phyloP scores from a whole-genome alignment of 2,329 filamentous ascomycete genomes.

The Phialophora tarda region DNA sequence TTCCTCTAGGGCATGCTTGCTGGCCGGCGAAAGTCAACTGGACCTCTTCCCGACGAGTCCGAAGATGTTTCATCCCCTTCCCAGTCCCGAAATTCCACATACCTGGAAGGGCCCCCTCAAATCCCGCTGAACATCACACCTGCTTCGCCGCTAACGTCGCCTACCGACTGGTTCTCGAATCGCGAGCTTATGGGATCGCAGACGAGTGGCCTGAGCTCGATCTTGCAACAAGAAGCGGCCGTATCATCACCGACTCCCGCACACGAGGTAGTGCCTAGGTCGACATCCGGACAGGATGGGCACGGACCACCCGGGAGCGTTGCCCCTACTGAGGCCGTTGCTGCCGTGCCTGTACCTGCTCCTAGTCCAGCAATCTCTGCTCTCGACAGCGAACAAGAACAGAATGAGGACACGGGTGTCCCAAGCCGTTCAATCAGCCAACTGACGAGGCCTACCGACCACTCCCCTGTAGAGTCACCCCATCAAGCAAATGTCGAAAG shows the following conservation, averaged over 20 bases:
- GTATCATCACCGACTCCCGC: slow-evolving; percentile 12
- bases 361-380: slow-evolving; percentile 34
- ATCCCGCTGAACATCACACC: slow-evolving; percentile 33
- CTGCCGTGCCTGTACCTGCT: slow-evolving; percentile 11
- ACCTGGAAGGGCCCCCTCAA: slow-evolving; percentile 29
- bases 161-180: slow-evolving; percentile 34
- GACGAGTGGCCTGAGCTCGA: slow-evolving; percentile 11
- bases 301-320: neutral
- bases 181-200: slow-evolving; percentile 22
- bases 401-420: slow-evolving; percentile 15
- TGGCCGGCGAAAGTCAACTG: slow-evolving; percentile 30
- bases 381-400: slow-evolving; percentile 31
- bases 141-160: slow-evolving; percentile 14
- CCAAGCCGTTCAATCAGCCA: slow-evolving; percentile 34
- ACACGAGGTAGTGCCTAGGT: neutral
- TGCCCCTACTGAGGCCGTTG: neutral
- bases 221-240: slow-evolving; percentile 8
- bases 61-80: slow-evolving; percentile 23
- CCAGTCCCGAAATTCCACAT: slow-evolving; percentile 29
- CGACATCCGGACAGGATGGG: neutral
- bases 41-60: slow-evolving; percentile 22
- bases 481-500: slow-evolving; percentile 12
- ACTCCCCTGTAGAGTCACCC: slow-evolving; percentile 27
- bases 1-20: slow-evolving; percentile 33
- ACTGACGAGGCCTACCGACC: slow-evolving; percentile 28